Percentiles rank a stretch among this genome's conserved stretches.
These are phyloP conservation scores for Torrubiella hemipterigena DNA, from an alignment of 2,329 filamentous ascomycete species.

Conservation along the genomic window DNA sequence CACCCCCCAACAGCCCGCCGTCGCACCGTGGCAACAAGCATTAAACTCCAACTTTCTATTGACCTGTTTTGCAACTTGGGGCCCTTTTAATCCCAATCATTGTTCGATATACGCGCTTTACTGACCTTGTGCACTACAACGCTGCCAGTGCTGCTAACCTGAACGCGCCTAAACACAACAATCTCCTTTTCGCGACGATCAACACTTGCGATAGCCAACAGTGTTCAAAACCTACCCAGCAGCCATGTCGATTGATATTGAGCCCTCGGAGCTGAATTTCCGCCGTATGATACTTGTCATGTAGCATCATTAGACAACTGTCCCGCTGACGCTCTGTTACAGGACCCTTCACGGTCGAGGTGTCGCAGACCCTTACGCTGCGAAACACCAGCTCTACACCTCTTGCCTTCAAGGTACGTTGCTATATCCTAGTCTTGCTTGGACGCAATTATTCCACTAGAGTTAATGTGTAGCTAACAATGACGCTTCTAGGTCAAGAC, in stretches of 20 bases:
- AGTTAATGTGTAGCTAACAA: conserved; percentile 16
- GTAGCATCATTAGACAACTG: neutral
- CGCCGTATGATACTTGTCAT: conserved; percentile 54
- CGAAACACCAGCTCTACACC: conserved; percentile 51
- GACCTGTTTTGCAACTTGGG: too few species aligned
- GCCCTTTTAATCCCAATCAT: too few species aligned
- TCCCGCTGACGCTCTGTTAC: conserved; percentile 8
- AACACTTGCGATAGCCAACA: too few species aligned
- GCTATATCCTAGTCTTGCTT: neutral
- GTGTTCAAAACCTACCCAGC: too few species aligned
- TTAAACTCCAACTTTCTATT: too few species aligned
- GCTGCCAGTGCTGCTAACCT: too few species aligned
- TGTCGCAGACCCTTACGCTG: conserved; percentile 52
- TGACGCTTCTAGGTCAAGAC: conserved; percentile 73
- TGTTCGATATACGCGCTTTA: too few species aligned
- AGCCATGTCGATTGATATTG: conserved; percentile 89
- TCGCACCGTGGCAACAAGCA: too few species aligned
- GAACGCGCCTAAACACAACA: too few species aligned
- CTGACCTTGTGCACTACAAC: too few species aligned
- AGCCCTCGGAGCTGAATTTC: conserved; percentile 85
- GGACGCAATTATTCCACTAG: neutral
- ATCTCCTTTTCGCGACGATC: neutral
- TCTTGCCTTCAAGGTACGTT: conserved; percentile 57
- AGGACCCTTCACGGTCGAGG: conserved; percentile 59
- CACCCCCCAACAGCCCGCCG: too few species aligned